phyloP scores from a whole-genome alignment of 139 green algal species.

The Chlamydomonas asymmetrica region DNA sequence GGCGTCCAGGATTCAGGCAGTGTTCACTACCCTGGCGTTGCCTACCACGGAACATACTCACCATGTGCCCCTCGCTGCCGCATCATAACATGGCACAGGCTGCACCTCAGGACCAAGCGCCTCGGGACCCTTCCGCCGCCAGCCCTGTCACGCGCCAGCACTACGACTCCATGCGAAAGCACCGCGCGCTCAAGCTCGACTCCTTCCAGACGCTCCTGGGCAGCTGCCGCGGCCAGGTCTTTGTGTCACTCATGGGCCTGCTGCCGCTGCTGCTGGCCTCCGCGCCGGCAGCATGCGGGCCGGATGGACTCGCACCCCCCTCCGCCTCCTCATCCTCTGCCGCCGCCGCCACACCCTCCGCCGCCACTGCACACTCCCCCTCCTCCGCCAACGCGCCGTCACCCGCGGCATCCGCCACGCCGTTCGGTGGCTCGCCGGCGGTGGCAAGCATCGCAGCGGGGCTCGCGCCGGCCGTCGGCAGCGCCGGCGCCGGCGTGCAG shows the following conservation, averaged over 20 bases:
- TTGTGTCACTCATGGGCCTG: slow-evolving; percentile 63
- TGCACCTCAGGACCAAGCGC: too few species aligned
- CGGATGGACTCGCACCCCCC: too few species aligned
- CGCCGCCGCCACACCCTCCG: too few species aligned
- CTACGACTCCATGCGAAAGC: slow-evolving; percentile 35
- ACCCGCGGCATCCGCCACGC: neutral
- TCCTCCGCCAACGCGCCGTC: neutral
- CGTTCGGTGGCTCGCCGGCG: neutral
- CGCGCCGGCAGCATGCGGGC: slow-evolving; percentile 7
- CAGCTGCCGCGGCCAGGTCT: slow-evolving; percentile 57
- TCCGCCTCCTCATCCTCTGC: too few species aligned
- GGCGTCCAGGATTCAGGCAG: too few species aligned
- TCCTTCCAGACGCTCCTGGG: slow-evolving; percentile 70
- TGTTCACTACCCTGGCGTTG: too few species aligned
- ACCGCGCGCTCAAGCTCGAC: slow-evolving; percentile 36
- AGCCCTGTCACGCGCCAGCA: neutral
- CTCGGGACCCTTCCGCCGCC: too few species aligned
- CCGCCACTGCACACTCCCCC: neutral
- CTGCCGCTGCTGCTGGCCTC: slow-evolving; percentile 73
- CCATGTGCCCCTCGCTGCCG: too few species aligned
- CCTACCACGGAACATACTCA: too few species aligned
- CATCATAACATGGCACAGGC: too few species aligned
- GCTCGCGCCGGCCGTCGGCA: neutral
- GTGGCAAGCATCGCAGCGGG: neutral
- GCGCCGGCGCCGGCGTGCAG: neutral